Evolutionary conservation across 2,329 filamentous ascomycete species (phyloP).

Genomic region (Chaetomium olivaceum): DNA sequence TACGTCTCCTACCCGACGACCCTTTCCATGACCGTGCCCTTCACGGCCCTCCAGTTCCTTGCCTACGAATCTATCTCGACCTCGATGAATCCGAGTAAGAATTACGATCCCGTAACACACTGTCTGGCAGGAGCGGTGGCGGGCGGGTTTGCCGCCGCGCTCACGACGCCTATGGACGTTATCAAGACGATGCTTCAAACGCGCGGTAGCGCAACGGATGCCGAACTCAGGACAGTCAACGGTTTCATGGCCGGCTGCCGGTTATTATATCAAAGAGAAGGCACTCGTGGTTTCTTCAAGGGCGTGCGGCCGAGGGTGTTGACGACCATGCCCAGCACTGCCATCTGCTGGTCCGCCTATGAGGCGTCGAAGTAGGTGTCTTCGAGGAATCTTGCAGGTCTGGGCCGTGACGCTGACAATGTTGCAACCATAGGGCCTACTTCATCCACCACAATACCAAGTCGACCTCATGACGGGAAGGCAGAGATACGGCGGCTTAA

Average conservation of each 20-base stretch:
- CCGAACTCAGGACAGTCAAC: conserved; percentile 81
- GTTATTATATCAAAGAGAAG: conserved; percentile 81
- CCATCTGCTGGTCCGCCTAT: conserved; percentile 94
- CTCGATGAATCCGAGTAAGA: conserved; percentile 79
- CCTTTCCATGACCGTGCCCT: conserved; percentile 96
- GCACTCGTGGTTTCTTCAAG: conserved; percentile 85
- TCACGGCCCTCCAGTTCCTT: conserved; percentile 95
- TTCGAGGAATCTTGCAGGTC: not conserved
- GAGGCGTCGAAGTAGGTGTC: conserved; percentile 65
- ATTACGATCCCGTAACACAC: conserved; percentile 91
- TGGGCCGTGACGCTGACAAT: conserved; percentile 24
- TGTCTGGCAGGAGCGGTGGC: conserved; percentile 90
- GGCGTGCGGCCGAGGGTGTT: conserved; percentile 88
- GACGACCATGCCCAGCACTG: conserved; percentile 97
- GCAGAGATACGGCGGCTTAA: not conserved
- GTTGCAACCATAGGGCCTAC: conserved; percentile 50
- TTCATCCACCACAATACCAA: conserved; percentile 61
- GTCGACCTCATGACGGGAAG: conserved; percentile 26
- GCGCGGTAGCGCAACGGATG: conserved; percentile 74
- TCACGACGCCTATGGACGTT: conserved; percentile 96
- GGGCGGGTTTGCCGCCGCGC: conserved; percentile 86
- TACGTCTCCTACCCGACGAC: conserved; percentile 99
- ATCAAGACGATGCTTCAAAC: conserved; percentile 98
- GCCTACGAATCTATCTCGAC: conserved; percentile 97
- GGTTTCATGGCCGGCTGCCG: conserved; percentile 76